phyloP scores from a whole-genome alignment of 768 basidiomycete species.

The Suillus hirtellus region DNA sequence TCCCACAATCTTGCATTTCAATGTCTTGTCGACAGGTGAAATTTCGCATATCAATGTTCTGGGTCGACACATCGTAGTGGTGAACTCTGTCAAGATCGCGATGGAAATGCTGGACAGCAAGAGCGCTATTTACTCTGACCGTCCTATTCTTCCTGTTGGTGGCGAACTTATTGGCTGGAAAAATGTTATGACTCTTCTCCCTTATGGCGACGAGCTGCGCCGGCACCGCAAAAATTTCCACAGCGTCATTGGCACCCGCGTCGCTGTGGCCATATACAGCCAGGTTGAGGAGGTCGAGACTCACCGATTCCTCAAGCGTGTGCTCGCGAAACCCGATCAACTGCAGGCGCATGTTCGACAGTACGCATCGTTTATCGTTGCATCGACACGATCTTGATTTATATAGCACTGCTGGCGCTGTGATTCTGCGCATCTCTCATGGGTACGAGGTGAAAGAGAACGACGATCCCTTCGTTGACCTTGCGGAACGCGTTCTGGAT shows the following conservation, averaged over 20 bases:
- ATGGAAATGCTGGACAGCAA: constrained; percentile 66
- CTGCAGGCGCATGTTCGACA: constrained; percentile 41
- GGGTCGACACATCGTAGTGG: constrained; percentile 56
- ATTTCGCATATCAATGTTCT: constrained; percentile 61
- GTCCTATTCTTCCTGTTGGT: constrained; percentile 47
- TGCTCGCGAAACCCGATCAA: constrained; percentile 37
- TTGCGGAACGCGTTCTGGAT: constrained; percentile 51
- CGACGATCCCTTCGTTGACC: constrained; percentile 48
- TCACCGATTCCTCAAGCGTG: constrained; percentile 41
- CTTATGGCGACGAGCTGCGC: constrained; percentile 42
- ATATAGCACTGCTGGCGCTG: constrained; percentile 48
- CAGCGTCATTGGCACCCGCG: constrained; percentile 42
- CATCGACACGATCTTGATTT: constrained; percentile 3
- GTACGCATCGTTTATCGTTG: constrained; percentile 23
- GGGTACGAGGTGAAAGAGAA: constrained; percentile 58
- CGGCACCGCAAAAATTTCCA: constrained; percentile 43
- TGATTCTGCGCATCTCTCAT: constrained; percentile 55
- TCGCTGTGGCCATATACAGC: constrained; percentile 35
- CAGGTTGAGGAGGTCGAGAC: constrained; percentile 42
- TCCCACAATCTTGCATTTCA: not conserved
- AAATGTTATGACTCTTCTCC: constrained; percentile 36
- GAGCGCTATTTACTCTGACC: constrained; percentile 64
- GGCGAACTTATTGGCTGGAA: constrained; percentile 36
- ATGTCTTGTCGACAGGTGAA: constrained; percentile 42
- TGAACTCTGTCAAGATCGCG: constrained; percentile 53